These are phyloP conservation scores for Polygonum maritimum DNA, from an alignment of 148 eudicot species.

Conservation along the genomic window DNA sequence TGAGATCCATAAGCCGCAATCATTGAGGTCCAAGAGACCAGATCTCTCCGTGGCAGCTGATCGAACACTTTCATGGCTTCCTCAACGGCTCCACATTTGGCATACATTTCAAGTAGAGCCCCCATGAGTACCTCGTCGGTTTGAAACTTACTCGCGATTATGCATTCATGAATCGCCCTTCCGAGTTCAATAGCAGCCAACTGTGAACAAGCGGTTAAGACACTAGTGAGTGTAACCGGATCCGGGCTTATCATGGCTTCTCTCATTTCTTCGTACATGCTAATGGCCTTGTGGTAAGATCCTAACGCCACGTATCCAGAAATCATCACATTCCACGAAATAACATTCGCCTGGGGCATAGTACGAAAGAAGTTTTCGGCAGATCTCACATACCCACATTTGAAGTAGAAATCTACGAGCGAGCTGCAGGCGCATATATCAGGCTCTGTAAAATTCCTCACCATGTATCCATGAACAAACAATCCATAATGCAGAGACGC, in stretches of 20 bases:
- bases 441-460: conserved; percentile 18
- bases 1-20: conserved; percentile 34
- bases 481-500: conserved; percentile 27
- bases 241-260: conserved; percentile 26
- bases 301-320: conserved; percentile 38
- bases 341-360: conserved; percentile 23
- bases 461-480: conserved; percentile 33
- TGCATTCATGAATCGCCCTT: conserved; percentile 29
- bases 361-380: conserved; percentile 29
- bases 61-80: conserved; percentile 28
- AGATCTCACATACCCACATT: conserved; percentile 24
- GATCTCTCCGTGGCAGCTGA: conserved; percentile 24
- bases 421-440: conserved; percentile 26
- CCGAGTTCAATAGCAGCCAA: conserved; percentile 35
- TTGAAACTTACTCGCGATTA: conserved; percentile 17
- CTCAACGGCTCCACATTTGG: conserved; percentile 35
- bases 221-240: conserved; percentile 28
- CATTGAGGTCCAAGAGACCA: conserved; percentile 43
- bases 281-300: conserved; percentile 30
- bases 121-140: conserved; percentile 29
- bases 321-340: conserved; percentile 44
- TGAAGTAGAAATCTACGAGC: conserved; percentile 37
- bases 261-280: conserved; percentile 23
- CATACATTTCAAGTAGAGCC: conserved; percentile 37
- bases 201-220: conserved; percentile 39